These are phyloP conservation scores for Lactarius hatsudake DNA, from an alignment of 768 basidiomycete genomes.

Conservation along the genomic window DNA sequence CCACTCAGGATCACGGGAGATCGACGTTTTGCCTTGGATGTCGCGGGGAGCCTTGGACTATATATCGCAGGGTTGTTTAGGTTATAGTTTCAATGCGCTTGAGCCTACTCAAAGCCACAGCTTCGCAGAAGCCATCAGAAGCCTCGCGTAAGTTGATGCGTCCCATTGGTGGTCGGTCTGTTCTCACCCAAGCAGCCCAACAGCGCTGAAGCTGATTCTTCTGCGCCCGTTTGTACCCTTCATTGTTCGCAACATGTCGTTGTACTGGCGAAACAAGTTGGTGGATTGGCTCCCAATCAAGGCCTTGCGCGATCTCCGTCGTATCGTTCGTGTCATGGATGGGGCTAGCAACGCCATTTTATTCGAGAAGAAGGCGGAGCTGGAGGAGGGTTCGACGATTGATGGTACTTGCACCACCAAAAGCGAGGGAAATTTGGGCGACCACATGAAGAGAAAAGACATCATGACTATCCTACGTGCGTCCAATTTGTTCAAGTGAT, in stretches of 20 bases:
- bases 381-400: constrained; percentile 14
- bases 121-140: constrained; percentile 34
- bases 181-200: background rate
- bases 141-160: constrained; percentile 32
- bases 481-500: constrained; percentile 13
- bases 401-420: background rate
- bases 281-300: constrained; percentile 35
- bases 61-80: constrained; percentile 36
- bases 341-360: constrained; percentile 33
- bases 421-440: constrained; percentile 6
- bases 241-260: constrained; percentile 33
- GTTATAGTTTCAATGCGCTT: constrained; percentile 36
- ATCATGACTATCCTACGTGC: constrained; percentile 43
- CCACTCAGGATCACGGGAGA: constrained; percentile 32
- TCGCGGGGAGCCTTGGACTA: constrained; percentile 38
- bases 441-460: constrained; percentile 32
- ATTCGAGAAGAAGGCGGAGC: constrained; percentile 32
- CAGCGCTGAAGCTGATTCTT: background rate
- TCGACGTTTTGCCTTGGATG: constrained; percentile 38
- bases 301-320: constrained; percentile 32
- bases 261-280: constrained; percentile 32
- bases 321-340: constrained; percentile 35
- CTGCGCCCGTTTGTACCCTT: constrained; percentile 28
- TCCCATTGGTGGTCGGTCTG: background rate
- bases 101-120: constrained; percentile 30